Percentiles rank a stretch among this genome's conserved stretches.
These are phyloP conservation scores for Butyriboletus loyo DNA, from an alignment of 768 basidiomycete genomes.

Conservation along the genomic window DNA sequence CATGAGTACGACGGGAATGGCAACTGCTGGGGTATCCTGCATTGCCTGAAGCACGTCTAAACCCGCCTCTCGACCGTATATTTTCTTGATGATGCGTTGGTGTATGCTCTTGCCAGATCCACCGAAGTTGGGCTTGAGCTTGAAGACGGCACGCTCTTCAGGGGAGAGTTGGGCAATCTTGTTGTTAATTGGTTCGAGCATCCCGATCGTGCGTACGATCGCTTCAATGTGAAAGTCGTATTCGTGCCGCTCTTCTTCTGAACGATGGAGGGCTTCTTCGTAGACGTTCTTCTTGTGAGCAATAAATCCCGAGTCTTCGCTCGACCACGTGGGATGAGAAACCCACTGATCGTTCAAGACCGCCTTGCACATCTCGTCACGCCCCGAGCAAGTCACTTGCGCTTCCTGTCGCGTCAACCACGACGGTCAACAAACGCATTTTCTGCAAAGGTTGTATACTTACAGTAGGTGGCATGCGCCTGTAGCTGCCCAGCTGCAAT, in stretches of 20 bases:
- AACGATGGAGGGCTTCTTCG: constrained; percentile 94
- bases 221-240: constrained; percentile 99
- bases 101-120: constrained; percentile 86
- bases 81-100: constrained; percentile 92
- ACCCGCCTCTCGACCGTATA: constrained; percentile 87
- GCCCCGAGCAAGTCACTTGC: constrained; percentile 86
- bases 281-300: constrained; percentile 93
- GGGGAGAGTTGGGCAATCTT: constrained; percentile 76
- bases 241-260: constrained; percentile 97
- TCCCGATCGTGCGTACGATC: constrained; percentile 82
- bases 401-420: constrained; percentile 56
- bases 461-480: constrained; percentile 76
- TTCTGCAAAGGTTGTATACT: constrained; percentile 30
- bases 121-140: constrained; percentile 84
- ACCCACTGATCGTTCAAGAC: constrained; percentile 99
- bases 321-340: constrained; percentile 93
- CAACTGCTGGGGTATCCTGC: constrained; percentile 87
- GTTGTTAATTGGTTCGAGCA: constrained; percentile 88
- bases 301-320: constrained; percentile 89
- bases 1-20: constrained; percentile 85
- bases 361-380: constrained; percentile 94
- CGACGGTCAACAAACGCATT: neutral
- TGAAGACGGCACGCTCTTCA: constrained; percentile 79
- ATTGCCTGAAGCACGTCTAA: constrained; percentile 80
- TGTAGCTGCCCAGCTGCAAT: constrained; percentile 84